Evolutionary conservation across 768 basidiomycete species (phyloP), one percentile per base, ranked within the genome.

Genomic region (Gelatoporia subvermispora): DNA sequence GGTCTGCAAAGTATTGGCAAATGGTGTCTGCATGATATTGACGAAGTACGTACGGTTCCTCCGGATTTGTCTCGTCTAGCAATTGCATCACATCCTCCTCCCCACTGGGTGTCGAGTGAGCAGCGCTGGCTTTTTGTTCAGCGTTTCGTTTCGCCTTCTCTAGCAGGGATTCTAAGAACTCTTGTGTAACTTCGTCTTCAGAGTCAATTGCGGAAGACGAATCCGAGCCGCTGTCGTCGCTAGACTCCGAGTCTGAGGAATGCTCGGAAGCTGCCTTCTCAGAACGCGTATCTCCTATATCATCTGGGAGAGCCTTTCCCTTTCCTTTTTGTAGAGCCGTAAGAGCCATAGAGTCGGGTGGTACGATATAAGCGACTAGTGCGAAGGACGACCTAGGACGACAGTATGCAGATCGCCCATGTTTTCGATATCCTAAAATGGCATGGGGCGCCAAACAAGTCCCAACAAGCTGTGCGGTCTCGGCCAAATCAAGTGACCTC

Each of bases 101-200:
- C 42, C 59, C 65, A 57, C 11, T 54, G 47, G 43, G 56, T 55
- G 36, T 60, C 41, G 25, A 40, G 8, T 22, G 35, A 8, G 35
- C 23, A 21, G 34, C 28, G 34, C 23, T 23, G 40, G 59, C 59
- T 21, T 56, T 56, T 34, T 56, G 50, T 52, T 57, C 59, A 41
- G 72, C 76, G 61, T 76, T 79, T 58, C 72, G 63, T 55, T 75
- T 72, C 16, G 86, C 87, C 47, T 76, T 78, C 52, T 81, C 75
- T 11, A 91, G 66, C 0, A 88, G 65, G 7, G 76, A 82, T 25
- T 82, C 72, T 4, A 88, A 72, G 50, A 81, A 81, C 56, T 82
- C 79, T 35, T 72, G 68, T 0, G 80, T 81, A 23, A 82, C 67
- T 38, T 78, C 73, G 4, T 69, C 68, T 49, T 77, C 77, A 17